Base-by-base conservation (phyloP, 495 filamentous ascomycete species). In the Trichocladium uniseriatum region DNA sequence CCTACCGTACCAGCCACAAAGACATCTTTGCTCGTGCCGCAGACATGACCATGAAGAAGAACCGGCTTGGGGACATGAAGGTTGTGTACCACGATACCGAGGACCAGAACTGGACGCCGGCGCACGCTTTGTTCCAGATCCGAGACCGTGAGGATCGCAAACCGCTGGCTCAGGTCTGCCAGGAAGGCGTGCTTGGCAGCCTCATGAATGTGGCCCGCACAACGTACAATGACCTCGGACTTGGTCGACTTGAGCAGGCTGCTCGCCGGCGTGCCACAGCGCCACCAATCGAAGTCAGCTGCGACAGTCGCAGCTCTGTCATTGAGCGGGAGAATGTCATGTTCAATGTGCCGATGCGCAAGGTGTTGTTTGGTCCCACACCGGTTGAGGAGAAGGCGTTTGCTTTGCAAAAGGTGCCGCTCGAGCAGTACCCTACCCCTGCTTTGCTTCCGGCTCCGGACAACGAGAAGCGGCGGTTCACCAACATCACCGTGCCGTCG, bases 401-500 rank as follows among this genome's bases (percentile, higher is more conserved):
- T 18, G 69, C 96, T 9, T 73, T 80, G 37, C 74, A 78, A 42
- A 83, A 85, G 59, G 58, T 87, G 9, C 80, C 86, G 18, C 71
- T 79, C 10, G 63, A 71, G 8, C 69, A 72, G 16, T 88, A 84
- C 58, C 82, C 87, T 8, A 58, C 74, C 6, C 69, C 75, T 8
- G 69, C 75, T 53, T 76, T 88, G 61, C 71, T 95, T 3, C 89
- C 92, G 28, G 64, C 71, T 14, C 89, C 92, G 7, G 78, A 83
- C 28, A 87, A 86, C 19, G 75, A 81, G 57, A 91, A 90, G 67
- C 75, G 78, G 45, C 80, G 85, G 22, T 96, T 87, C 67, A 94
- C 85, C 28, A 82, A 88, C 59, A 94, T 99, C 57, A 79, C 83
- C 53, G 89, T 96, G 27, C 92, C 92, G 0, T 95, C 88, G n/a